Conservation (phyloP, 192 early-diverging fungal genomes). For the Coemansia sp. region DNA sequence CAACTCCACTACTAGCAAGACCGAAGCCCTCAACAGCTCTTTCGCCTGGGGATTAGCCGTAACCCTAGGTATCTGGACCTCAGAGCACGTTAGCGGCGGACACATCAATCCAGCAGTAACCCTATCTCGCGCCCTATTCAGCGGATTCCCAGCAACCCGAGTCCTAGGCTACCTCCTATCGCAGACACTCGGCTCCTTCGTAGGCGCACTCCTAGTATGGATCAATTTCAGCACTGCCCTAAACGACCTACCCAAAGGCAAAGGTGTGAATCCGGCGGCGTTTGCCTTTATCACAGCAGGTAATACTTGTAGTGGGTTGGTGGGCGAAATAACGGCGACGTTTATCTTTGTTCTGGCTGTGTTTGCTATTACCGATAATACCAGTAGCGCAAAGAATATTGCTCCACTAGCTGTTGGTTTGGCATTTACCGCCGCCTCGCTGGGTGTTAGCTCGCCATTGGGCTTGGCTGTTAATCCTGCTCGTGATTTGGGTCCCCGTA, state of each 20-base stretch:
- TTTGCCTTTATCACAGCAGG: slow-evolving; percentile 36
- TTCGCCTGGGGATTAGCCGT: slow-evolving; percentile 39
- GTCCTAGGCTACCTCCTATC: slow-evolving; percentile 45
- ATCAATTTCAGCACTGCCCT: slow-evolving; percentile 32
- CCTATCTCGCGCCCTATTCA: slow-evolving; percentile 40
- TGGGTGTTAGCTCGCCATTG: slow-evolving; percentile 58
- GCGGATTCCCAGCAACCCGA: slow-evolving; percentile 33
- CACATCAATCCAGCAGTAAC: slow-evolving; percentile 56
- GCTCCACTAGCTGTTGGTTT: slow-evolving; percentile 59
- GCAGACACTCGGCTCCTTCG: slow-evolving; percentile 53
- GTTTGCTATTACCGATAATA: slow-evolving; percentile 58
- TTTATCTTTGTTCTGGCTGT: slow-evolving; percentile 60
- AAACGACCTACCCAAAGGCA: background rate
- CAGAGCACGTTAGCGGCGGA: slow-evolving; percentile 44
- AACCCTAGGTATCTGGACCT: slow-evolving; percentile 32
- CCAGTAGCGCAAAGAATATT: slow-evolving; percentile 47
- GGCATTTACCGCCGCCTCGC: slow-evolving; percentile 53
- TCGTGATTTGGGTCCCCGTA: slow-evolving; percentile 72
- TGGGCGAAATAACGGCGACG: slow-evolving; percentile 60
- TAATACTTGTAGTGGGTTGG: slow-evolving; percentile 19
- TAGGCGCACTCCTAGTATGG: slow-evolving; percentile 49
- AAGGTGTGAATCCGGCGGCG: slow-evolving; percentile 25
- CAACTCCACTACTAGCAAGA: background rate
- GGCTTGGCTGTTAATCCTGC: slow-evolving; percentile 66
- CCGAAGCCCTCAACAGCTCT: slow-evolving; percentile 36